Conservation (phyloP, 352 stramenopile genomes). For the Globisporangium sylvaticum region DNA sequence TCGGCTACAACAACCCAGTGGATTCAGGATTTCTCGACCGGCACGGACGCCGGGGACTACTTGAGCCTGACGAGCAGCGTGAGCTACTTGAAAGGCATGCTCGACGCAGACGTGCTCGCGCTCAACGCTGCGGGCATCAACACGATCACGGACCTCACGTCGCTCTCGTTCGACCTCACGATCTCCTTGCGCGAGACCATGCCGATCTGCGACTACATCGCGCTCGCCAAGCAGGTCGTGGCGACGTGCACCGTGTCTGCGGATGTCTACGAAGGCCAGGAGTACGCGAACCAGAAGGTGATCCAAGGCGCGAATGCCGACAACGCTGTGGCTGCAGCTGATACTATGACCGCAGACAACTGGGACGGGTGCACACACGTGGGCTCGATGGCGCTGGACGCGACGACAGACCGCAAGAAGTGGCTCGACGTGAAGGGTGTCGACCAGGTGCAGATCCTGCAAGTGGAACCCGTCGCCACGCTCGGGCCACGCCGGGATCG, state of each 20-base stretch:
- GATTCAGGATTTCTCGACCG: constrained; percentile 43
- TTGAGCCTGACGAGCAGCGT: constrained; percentile 45
- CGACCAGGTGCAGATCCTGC: constrained; percentile 62
- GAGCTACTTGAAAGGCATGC: constrained; percentile 48
- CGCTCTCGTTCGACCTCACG: constrained; percentile 42
- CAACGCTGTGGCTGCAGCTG: neutral
- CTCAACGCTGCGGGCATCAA: constrained; percentile 63
- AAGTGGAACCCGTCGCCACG: constrained; percentile 53
- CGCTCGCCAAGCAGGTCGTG: constrained; percentile 54
- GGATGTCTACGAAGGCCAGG: constrained; percentile 40
- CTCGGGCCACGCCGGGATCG: constrained; percentile 53
- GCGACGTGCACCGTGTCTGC: constrained; percentile 46
- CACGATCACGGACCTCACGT: constrained; percentile 78
- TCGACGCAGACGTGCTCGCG: constrained; percentile 33
- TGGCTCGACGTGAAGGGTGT: constrained; percentile 64
- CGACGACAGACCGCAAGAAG: constrained; percentile 34
- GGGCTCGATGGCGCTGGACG: constrained; percentile 33
- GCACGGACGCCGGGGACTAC: constrained; percentile 36
- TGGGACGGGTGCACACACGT: constrained; percentile 68
- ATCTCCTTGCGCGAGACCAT: constrained; percentile 47
- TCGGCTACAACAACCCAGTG: constrained; percentile 22
- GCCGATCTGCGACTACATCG: constrained; percentile 71
- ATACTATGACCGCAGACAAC: constrained; percentile 14
- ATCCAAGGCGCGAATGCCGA: constrained; percentile 32
- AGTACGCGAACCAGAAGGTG: constrained; percentile 36